Percentiles rank a stretch among this genome's conserved stretches.
Conservation (phyloP, 129 eudicot species). For the Calendula officinalis region DNA sequence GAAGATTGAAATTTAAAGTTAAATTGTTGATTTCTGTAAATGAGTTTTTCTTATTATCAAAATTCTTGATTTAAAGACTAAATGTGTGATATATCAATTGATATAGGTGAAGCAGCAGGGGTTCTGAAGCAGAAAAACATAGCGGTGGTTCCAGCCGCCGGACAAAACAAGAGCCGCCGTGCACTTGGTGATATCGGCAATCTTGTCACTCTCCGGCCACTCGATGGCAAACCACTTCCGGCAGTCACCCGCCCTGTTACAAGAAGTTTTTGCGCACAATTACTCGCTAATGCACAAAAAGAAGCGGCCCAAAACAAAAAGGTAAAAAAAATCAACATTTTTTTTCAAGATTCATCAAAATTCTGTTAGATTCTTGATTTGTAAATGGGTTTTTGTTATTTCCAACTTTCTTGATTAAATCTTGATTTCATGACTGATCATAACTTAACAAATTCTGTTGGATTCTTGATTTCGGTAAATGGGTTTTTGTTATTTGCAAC, state of each 20-base stretch:
- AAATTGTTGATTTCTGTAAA: neutral
- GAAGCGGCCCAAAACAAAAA: constrained; percentile 53
- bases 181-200: constrained; percentile 79
- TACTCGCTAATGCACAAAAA: constrained; percentile 74
- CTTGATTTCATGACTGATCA: neutral
- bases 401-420: neutral
- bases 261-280: constrained; percentile 72
- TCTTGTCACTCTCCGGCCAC: constrained; percentile 47
- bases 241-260: constrained; percentile 68
- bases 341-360: neutral
- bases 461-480: no score
- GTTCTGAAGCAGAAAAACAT: constrained; percentile 63
- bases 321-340: constrained; percentile 27
- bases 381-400: no score
- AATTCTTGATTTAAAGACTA: neutral
- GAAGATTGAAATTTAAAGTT: neutral
- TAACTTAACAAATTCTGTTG: neutral
- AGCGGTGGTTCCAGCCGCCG: constrained; percentile 34
- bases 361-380: neutral
- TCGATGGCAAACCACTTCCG: constrained; percentile 54
- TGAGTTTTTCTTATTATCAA: neutral
- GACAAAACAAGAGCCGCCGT: constrained; percentile 50
- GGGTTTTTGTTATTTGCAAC: neutral
- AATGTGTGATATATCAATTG: neutral
- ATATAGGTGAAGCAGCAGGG: constrained; percentile 48